phyloP scores from a whole-genome alignment of 495 filamentous ascomycete species.

The Talaromyces thailandensis region DNA sequence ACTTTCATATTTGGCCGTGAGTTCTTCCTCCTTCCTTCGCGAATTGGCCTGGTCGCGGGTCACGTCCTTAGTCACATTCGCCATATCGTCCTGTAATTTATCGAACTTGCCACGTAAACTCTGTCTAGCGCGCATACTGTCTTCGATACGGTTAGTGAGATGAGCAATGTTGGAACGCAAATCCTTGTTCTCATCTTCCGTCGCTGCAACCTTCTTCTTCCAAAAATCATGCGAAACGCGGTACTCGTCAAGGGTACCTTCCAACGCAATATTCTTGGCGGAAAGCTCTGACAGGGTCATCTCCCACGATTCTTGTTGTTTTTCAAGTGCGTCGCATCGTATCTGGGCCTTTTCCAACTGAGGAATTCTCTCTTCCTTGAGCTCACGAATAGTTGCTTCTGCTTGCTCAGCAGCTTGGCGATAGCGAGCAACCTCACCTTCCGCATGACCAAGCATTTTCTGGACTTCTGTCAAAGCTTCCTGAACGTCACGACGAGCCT shows the following conservation, averaged over 20 bases:
- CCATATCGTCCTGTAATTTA: constrained; percentile 77
- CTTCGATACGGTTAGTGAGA: constrained; percentile 68
- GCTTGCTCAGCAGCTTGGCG: constrained; percentile 61
- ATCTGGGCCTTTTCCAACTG: constrained; percentile 43
- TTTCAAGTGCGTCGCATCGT: constrained; percentile 53
- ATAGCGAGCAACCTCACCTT: constrained; percentile 62
- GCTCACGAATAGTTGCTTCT: constrained; percentile 42
- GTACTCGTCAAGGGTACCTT: constrained; percentile 54
- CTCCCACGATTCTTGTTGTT: constrained; percentile 53
- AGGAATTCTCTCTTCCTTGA: constrained; percentile 44
- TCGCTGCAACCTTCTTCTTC: constrained; percentile 41
- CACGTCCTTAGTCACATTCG: constrained; percentile 62
- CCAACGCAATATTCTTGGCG: constrained; percentile 46
- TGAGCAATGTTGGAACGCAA: constrained; percentile 58
- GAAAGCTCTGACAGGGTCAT: constrained; percentile 55
- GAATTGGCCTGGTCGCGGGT: constrained; percentile 70
- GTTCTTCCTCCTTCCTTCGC: constrained; percentile 62
- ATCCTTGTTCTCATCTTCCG: constrained; percentile 46
- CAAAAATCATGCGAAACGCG: constrained; percentile 45
- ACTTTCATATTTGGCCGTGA: constrained; percentile 66
- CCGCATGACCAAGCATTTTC: constrained; percentile 59
- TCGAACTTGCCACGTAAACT: constrained; percentile 72
- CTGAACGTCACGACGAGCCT: constrained; percentile 56
- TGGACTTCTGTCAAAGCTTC: constrained; percentile 65
- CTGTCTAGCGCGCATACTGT: constrained; percentile 70